phyloP scores from a whole-genome alignment of 2,329 filamentous ascomycete genomes.

The Thermothelomyces thermophilus region DNA sequence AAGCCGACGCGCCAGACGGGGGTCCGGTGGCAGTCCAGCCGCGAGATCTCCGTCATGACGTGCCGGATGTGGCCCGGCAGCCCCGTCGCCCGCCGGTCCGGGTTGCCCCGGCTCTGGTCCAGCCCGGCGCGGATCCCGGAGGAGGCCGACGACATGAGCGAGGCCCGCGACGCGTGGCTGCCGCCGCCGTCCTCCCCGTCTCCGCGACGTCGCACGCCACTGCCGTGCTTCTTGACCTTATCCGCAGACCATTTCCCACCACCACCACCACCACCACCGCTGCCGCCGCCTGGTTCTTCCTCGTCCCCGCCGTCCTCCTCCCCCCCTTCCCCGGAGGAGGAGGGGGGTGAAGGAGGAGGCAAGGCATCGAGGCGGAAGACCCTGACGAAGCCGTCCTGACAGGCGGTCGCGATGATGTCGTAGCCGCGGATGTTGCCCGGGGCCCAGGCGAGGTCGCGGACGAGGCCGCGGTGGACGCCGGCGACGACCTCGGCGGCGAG shows the following conservation, averaged over 20 bases:
- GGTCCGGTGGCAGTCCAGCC: constrained; percentile 59
- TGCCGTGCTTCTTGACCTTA: constrained; percentile 37
- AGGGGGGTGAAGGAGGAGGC: constrained; percentile 29
- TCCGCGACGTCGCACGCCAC: constrained; percentile 10
- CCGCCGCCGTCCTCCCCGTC: neutral
- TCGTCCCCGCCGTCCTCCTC: neutral
- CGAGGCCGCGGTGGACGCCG: constrained; percentile 58
- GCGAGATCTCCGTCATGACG: constrained; percentile 55
- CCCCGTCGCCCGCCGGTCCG: constrained; percentile 47
- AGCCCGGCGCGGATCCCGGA: constrained; percentile 45
- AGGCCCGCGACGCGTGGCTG: neutral
- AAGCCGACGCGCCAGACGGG: constrained; percentile 73
- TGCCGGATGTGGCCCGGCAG: constrained; percentile 62
- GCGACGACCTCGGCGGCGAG: constrained; percentile 68
- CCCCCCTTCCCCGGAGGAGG: neutral
- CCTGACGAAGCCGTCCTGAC: constrained; percentile 82
- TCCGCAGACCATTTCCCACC: constrained; percentile 37
- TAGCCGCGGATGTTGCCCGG: constrained; percentile 84
- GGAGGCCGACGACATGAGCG: constrained; percentile 27
- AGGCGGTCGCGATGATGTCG: constrained; percentile 85
- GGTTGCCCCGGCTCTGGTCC: constrained; percentile 42
- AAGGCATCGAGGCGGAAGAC: constrained; percentile 73
- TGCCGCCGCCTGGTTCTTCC: too few species aligned
- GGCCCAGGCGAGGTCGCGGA: constrained; percentile 87
- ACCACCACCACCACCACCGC: neutral